A percentile compares a stretch with the other conserved stretches of the same genome.
These are phyloP conservation scores for Metarhizium humberi DNA, from an alignment of 2,329 filamentous ascomycete genomes.

Conservation along the genomic window DNA sequence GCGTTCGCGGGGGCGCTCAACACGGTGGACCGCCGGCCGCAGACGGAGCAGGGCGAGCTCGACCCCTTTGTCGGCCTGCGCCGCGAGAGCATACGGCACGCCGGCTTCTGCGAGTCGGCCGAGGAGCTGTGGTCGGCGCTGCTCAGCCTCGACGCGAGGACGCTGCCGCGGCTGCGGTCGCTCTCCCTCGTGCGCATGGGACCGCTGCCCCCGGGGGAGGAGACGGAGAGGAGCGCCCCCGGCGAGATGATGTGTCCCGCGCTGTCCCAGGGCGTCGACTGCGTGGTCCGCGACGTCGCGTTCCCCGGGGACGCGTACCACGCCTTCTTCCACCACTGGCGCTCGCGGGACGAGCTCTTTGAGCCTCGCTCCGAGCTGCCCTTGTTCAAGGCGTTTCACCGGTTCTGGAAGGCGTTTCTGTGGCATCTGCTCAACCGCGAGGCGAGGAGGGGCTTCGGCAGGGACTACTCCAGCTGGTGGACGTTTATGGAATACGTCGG, in stretches of 20 bases:
- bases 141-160: background rate
- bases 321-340: slow-evolving; percentile 2
- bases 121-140: slow-evolving; percentile 1
- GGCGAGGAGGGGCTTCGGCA: background rate
- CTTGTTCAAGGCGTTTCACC: background rate
- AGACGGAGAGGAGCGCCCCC: background rate
- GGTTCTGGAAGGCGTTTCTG: slow-evolving; percentile 4
- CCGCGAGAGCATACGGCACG: background rate
- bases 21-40: slow-evolving; percentile 1
- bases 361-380: background rate
- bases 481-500: slow-evolving; percentile 3
- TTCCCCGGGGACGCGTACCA: background rate
- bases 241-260: slow-evolving; percentile 2
- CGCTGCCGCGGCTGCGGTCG: slow-evolving; percentile 1
- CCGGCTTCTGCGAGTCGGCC: slow-evolving; percentile 3
- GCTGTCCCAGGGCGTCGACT: slow-evolving; percentile 3
- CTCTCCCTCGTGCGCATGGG: slow-evolving; percentile 5
- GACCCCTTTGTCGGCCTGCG: background rate
- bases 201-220: background rate
- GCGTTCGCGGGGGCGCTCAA: background rate
- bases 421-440: slow-evolving; percentile 4
- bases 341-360: background rate
- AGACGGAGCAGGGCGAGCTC: background rate
- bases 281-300: slow-evolving; percentile 2
- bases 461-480: slow-evolving; percentile 1